phyloP scores from a whole-genome alignment of 768 basidiomycete species.

The Paxillus ammoniavirescens region DNA sequence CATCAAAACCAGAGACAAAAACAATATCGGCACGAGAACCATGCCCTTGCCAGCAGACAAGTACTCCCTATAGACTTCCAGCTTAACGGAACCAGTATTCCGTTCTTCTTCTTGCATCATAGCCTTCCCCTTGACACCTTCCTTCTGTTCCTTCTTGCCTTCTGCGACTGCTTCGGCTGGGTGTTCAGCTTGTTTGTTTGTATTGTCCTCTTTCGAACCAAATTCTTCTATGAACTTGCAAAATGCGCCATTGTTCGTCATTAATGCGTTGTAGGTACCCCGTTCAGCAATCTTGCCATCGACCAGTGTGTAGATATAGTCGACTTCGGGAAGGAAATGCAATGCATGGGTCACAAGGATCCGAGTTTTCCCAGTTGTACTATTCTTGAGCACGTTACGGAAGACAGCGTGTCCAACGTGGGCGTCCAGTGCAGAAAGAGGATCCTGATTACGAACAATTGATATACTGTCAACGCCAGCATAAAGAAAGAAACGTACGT shows the following conservation, averaged over 20 bases:
- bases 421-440: conserved; percentile 87
- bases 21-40: conserved; percentile 62
- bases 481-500: conserved; percentile 34
- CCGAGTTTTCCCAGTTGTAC: conserved; percentile 67
- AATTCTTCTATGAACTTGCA: conserved; percentile 75
- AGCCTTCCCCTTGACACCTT: conserved; percentile 40
- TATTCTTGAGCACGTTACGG: conserved; percentile 73
- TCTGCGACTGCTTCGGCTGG: conserved; percentile 27
- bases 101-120: conserved; percentile 87
- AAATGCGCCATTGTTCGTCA: conserved; percentile 64
- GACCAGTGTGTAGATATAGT: conserved; percentile 78
- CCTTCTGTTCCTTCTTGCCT: conserved; percentile 35
- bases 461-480: neutral
- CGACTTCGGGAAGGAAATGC: conserved; percentile 85
- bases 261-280: conserved; percentile 76
- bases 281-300: conserved; percentile 78
- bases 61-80: conserved; percentile 47
- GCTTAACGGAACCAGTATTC: conserved; percentile 58
- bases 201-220: conserved; percentile 57
- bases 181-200: conserved; percentile 38
- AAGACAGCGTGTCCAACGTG: conserved; percentile 89
- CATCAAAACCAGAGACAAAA: conserved; percentile 58
- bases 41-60: conserved; percentile 66
- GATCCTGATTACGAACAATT: conserved; percentile 47
- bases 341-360: conserved; percentile 91